phyloP scores from a whole-genome alignment of 768 basidiomycete genomes.

The Brasilioporus rufonigricans region DNA sequence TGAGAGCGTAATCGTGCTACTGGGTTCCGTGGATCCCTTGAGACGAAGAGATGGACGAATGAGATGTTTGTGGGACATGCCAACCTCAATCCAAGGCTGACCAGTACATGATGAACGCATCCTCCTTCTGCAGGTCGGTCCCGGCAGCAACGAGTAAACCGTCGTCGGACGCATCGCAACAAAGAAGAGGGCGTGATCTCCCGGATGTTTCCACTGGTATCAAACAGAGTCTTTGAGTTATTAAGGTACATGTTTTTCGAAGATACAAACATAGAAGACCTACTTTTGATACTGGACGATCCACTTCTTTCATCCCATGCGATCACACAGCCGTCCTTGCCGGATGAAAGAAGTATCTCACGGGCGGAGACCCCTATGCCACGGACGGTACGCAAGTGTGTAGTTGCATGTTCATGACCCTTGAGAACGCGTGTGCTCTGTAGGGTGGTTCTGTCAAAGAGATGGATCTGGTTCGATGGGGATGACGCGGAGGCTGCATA shows the following conservation, averaged over 20 bases:
- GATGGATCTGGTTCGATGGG: conserved; percentile 59
- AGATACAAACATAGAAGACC: conserved; percentile 26
- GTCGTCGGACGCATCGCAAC: conserved; percentile 67
- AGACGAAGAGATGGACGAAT: background rate
- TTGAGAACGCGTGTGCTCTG: conserved; percentile 44
- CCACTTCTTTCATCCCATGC: conserved; percentile 72
- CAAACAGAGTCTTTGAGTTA: conserved; percentile 35
- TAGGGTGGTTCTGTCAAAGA: conserved; percentile 62
- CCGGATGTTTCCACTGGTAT: conserved; percentile 49
- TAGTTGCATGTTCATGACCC: conserved; percentile 59
- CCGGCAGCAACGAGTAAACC: conserved; percentile 79
- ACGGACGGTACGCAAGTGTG: conserved; percentile 47
- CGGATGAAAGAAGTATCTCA: conserved; percentile 57
- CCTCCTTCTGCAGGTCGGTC: conserved; percentile 76
- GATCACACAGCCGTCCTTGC: conserved; percentile 68
- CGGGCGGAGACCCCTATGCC: conserved; percentile 41
- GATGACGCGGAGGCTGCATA: conserved; percentile 64
- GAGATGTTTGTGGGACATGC: background rate
- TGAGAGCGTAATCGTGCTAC: conserved; percentile 70
- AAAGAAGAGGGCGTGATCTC: conserved; percentile 48
- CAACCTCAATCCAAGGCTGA: conserved; percentile 28
- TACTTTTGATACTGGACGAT: conserved; percentile 56
- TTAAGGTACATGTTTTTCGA: conserved; percentile 23
- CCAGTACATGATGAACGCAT: conserved; percentile 86
- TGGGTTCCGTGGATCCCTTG: conserved; percentile 85